These are phyloP conservation scores for Cydonia oblonga DNA, from an alignment of 331 rosid genomes.

Conservation along the genomic window DNA sequence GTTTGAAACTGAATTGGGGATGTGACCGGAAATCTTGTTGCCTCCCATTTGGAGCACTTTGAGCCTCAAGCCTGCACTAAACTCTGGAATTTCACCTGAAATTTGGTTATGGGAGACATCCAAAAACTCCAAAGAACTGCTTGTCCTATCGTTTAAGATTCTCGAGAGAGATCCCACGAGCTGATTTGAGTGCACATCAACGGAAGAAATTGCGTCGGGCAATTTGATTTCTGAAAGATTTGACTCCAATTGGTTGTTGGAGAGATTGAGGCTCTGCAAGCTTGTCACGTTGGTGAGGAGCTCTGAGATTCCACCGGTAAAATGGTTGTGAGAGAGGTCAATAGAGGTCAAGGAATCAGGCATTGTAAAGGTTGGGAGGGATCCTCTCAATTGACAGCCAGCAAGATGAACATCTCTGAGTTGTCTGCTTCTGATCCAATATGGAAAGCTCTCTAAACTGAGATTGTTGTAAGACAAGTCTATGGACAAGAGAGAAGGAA, in stretches of 20 bases:
- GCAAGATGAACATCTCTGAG: slow-evolving; percentile 68
- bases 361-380: slow-evolving; percentile 51
- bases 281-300: slow-evolving; percentile 60
- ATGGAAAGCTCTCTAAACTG: slow-evolving; percentile 64
- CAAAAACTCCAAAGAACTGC: slow-evolving; percentile 58
- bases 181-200: slow-evolving; percentile 63
- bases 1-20: slow-evolving; percentile 65
- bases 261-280: slow-evolving; percentile 62
- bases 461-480: slow-evolving; percentile 83
- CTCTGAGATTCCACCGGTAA: slow-evolving; percentile 40
- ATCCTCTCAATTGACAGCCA: slow-evolving; percentile 65
- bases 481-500: slow-evolving; percentile 73
- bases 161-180: slow-evolving; percentile 55
- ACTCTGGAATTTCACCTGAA: slow-evolving; percentile 61
- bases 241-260: slow-evolving; percentile 63
- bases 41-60: slow-evolving; percentile 50
- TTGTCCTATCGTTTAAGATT: slow-evolving; percentile 40
- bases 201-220: slow-evolving; percentile 35
- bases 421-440: slow-evolving; percentile 65
- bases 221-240: slow-evolving; percentile 49
- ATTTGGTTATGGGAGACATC: slow-evolving; percentile 71
- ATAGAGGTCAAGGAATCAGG: slow-evolving; percentile 62
- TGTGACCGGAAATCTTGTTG: slow-evolving; percentile 57
- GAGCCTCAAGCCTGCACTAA: slow-evolving; percentile 43
- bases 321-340: slow-evolving; percentile 70